These are phyloP conservation scores for Hemisphaericaspora xylanilytica DNA, from an alignment of 1,139 yeast genomes.

Conservation along the genomic window DNA sequence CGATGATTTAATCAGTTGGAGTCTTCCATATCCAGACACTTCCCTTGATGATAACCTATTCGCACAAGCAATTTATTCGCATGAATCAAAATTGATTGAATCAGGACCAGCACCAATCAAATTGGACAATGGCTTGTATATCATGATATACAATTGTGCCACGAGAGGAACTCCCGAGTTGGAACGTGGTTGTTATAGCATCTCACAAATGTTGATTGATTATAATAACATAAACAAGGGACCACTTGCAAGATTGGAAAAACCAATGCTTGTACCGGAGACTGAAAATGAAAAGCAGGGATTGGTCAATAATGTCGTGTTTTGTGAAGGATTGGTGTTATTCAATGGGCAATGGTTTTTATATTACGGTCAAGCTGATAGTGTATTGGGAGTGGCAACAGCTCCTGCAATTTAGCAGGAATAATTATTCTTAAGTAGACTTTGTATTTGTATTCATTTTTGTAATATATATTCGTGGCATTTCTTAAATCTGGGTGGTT, in stretches of 20 bases:
- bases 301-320: conserved; percentile 44
- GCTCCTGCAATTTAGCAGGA: conserved; percentile 18
- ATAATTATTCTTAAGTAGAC: background rate
- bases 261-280: conserved; percentile 38
- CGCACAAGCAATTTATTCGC: conserved; percentile 29
- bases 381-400: conserved; percentile 44
- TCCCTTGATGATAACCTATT: conserved; percentile 26
- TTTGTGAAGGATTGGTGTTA: conserved; percentile 46
- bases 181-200: conserved; percentile 32
- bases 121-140: conserved; percentile 32
- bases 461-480: no score
- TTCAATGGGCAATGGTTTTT: conserved; percentile 44
- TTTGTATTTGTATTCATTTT: background rate
- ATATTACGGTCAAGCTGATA: conserved; percentile 46
- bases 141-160: conserved; percentile 41
- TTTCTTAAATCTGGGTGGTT: no score
- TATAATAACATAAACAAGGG: conserved; percentile 36
- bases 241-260: conserved; percentile 40
- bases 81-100: conserved; percentile 42
- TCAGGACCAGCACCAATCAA: conserved; percentile 47
- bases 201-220: conserved; percentile 45
- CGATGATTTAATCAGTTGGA: conserved; percentile 37
- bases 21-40: conserved; percentile 22
- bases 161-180: conserved; percentile 37
- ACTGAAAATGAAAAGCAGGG: conserved; percentile 38